These are phyloP conservation scores for Cladophialophora chaetospira DNA, from an alignment of 2,329 filamentous ascomycete species.

Conservation along the genomic window DNA sequence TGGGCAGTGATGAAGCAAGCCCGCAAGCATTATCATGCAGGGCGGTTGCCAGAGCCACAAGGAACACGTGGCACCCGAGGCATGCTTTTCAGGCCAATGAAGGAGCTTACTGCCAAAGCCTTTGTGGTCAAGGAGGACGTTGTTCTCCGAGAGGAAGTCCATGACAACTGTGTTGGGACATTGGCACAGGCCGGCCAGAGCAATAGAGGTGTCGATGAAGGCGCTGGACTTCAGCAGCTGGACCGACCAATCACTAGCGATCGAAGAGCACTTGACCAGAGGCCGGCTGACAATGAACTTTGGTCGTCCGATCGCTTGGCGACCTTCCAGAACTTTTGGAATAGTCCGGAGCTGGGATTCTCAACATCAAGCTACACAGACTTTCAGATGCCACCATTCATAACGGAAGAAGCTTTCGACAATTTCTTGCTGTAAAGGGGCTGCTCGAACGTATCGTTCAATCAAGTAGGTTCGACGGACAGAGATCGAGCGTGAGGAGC, in stretches of 20 bases:
- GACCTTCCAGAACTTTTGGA: background rate
- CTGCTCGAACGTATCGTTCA: no score
- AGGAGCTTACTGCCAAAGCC: background rate
- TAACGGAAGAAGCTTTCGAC: background rate
- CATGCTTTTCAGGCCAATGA: background rate
- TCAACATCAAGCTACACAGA: background rate
- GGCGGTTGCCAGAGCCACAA: background rate
- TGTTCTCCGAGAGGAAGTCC: background rate
- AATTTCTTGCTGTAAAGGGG: background rate
- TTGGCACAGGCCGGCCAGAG: background rate
- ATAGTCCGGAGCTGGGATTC: background rate
- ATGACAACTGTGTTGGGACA: background rate
- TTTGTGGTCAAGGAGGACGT: background rate
- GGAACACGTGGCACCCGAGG: background rate
- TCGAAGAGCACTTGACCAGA: background rate
- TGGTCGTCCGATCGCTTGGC: background rate
- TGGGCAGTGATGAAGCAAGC: slow-evolving; percentile 38
- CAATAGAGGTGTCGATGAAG: background rate
- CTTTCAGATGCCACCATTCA: background rate
- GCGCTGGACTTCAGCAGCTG: no score
- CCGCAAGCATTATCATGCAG: background rate
- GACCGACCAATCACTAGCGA: no score
- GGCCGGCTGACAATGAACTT: background rate
- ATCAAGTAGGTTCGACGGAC: no score
- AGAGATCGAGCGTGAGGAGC: no score